These are phyloP conservation scores for Pelargonium citronellum DNA, from an alignment of 441 rosid genomes.

Conservation along the genomic window DNA sequence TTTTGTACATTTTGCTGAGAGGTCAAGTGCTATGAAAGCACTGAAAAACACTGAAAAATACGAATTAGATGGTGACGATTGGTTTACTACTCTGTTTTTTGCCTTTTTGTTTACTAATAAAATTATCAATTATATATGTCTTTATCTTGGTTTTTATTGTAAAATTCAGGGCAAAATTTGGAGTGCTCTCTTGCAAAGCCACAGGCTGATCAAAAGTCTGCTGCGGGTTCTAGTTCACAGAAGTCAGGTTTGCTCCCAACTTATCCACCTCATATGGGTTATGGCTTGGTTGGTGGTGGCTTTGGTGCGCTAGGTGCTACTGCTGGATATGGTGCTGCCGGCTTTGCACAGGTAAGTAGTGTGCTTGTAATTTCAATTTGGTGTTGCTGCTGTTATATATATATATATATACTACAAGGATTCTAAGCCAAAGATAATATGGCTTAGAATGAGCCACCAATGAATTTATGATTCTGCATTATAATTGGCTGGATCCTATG, in stretches of 20 bases:
- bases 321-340: conserved; percentile 32
- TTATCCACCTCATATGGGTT: conserved; percentile 33
- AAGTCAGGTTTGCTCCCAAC: conserved; percentile 31
- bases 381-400: too few relatives aligned
- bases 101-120: conserved; percentile 3
- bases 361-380: background rate
- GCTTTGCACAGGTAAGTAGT: conserved; percentile 30
- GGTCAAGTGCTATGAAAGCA: conserved; percentile 38
- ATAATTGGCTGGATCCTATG: too few relatives aligned
- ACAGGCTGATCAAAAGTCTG: conserved; percentile 35
- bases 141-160: background rate
- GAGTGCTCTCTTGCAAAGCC: conserved; percentile 41
- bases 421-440: too few relatives aligned
- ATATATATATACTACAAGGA: too few relatives aligned
- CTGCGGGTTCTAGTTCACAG: conserved; percentile 24
- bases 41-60: conserved; percentile 35
- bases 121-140: background rate
- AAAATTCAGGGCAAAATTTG: conserved; percentile 30
- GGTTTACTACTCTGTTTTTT: background rate
- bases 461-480: too few relatives aligned
- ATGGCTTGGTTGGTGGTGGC: conserved; percentile 33
- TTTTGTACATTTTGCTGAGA: conserved; percentile 34
- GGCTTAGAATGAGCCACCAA: too few relatives aligned
- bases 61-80: conserved; percentile 34
- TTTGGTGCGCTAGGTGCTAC: conserved; percentile 26